phyloP scores from a whole-genome alignment of 1,284 basidiomycete species.

The Trametes versicolor region DNA sequence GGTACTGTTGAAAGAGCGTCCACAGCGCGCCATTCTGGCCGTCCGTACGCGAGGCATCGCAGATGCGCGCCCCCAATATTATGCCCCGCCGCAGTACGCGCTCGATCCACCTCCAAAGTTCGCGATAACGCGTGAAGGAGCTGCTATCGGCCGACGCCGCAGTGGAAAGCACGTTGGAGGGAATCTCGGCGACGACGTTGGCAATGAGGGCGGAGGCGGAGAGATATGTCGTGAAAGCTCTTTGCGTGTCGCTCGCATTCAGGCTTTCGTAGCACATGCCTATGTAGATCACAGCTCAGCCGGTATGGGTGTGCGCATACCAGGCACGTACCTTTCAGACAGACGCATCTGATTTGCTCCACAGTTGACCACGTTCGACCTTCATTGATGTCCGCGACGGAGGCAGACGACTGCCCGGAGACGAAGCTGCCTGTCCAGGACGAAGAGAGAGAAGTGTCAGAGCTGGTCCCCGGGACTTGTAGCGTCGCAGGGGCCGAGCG shows the following conservation, averaged over 20 bases:
- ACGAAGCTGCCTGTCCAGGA: conserved; percentile 59
- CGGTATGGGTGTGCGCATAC: conserved; percentile 2
- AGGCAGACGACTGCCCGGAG: conserved; percentile 50
- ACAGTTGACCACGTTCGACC: conserved; percentile 72
- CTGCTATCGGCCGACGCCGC: conserved; percentile 50
- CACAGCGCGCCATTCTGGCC: conserved; percentile 56
- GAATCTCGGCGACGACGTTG: conserved; percentile 59
- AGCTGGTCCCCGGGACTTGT: conserved; percentile 46
- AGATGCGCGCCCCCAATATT: conserved; percentile 61
- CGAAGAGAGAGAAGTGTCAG: conserved; percentile 54
- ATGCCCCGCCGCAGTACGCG: conserved; percentile 75
- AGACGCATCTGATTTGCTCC: conserved; percentile 71
- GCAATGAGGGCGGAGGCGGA: conserved; percentile 63
- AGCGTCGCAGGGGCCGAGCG: conserved; percentile 53
- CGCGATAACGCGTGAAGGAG: conserved; percentile 70
- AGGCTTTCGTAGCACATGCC: conserved; percentile 65
- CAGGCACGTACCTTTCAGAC: conserved; percentile 66
- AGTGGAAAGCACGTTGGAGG: conserved; percentile 47
- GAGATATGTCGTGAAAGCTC: conserved; percentile 65
- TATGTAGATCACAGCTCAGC: conserved; percentile 35
- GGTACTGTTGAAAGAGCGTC: conserved; percentile 71
- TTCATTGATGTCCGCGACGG: conserved; percentile 63
- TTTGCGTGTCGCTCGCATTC: conserved; percentile 53
- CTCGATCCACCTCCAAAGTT: conserved; percentile 85
- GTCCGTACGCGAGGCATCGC: conserved; percentile 46